Base-by-base conservation (phyloP, 2,329 filamentous ascomycete genomes). In the Cordyceps cicadae region DNA sequence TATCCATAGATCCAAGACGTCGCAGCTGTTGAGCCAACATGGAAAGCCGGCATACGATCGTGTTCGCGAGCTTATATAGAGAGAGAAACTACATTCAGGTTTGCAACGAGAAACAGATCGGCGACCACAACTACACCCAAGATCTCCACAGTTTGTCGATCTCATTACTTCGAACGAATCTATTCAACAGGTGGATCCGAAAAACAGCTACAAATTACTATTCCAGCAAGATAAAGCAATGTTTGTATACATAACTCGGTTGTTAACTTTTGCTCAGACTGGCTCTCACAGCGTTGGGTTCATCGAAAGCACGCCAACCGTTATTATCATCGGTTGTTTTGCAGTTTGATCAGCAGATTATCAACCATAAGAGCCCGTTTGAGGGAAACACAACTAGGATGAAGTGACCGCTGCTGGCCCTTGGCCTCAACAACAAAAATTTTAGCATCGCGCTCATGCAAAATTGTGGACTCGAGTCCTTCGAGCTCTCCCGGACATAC, bases 391-490 rank as follows among this genome's bases (percentile, higher is more conserved):
- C 92, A 0, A 87, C 96, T 64, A 95, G 81, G 87, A 39, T 83
- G 83, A 8, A 92, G 88, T 2, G 92, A 91, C 8, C 82, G 92
- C 64, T 96, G 92, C 79, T 96, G 92, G 92, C 83, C 96, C 64
- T 96, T 96, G 67, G 92, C 92, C 1, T 85, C 89, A 5, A 94
- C 90, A n/a, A n/a, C n/a, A n/a, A n/a, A n/a, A n/a, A n/a, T n/a
- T 94, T 96, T 75, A 87, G 92, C 32, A 82, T 96, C n/a, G 88
- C 90, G 1, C 79, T 96, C 52, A 93, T 94, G 87, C 88, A 89
- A 74, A 87, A 87, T 68, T 89, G 95, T 73, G 84, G 86, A 64
- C 82, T 96, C 21, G 82, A 86, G 52, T 79, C 82, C 58, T 95
- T 96, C 68, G 89, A 96, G 77, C 79, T 96, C n/a, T 92, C 87